A percentile compares a stretch with the other conserved stretches of the same genome.
Conservation (phyloP, 805 yeast species). For the Zygotorulaspora danielsina region DNA sequence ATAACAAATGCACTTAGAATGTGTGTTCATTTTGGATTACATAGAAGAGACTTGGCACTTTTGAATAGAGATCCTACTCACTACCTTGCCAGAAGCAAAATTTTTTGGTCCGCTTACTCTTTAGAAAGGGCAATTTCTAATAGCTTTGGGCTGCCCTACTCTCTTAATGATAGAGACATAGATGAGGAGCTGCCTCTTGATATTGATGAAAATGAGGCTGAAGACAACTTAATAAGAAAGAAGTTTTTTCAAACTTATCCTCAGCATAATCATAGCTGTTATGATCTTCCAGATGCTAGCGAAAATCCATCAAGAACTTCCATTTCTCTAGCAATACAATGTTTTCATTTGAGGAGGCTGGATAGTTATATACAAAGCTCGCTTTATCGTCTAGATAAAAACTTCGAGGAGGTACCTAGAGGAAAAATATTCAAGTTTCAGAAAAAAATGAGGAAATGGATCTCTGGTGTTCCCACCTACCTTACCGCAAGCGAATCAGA, state of each 20-base stretch:
- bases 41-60: not conserved
- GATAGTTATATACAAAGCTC: not conserved
- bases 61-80: not conserved
- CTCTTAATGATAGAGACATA: not conserved
- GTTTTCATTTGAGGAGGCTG: not conserved
- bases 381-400: not conserved
- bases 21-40: not conserved
- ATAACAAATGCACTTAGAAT: not conserved
- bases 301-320: not conserved
- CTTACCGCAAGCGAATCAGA: not conserved
- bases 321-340: not conserved
- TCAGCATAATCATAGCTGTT: not conserved
- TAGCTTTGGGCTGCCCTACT: not conserved
- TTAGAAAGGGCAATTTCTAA: not conserved
- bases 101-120: conserved; percentile 1
- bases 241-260: conserved; percentile 1
- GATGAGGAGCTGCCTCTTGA: not conserved
- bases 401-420: not conserved
- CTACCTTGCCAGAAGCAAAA: not conserved
- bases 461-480: not conserved
- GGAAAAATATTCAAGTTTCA: not conserved
- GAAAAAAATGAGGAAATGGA: not conserved
- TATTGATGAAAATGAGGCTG: not conserved
- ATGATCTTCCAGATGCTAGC: not conserved
- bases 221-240: not conserved